phyloP scores from a whole-genome alignment of 179 eudicot genomes.

The Heliamphora pulchella region DNA sequence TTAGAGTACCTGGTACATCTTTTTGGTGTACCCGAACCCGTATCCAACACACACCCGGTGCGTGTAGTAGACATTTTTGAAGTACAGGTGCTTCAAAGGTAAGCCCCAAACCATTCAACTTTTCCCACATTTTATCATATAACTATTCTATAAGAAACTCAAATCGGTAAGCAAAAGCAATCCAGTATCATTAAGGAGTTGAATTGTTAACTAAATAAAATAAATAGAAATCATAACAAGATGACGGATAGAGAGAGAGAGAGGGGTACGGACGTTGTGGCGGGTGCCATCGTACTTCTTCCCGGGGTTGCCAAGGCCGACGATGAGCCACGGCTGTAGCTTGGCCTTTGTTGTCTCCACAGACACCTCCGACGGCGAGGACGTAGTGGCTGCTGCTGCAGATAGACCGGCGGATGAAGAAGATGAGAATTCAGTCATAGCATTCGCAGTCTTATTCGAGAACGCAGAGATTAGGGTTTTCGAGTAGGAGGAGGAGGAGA shows the following conservation, averaged over 20 bases:
- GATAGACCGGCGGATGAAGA: slow-evolving; percentile 7
- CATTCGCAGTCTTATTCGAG: neutral
- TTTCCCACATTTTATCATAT: neutral
- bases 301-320: slow-evolving; percentile 86
- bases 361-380: slow-evolving; percentile 17
- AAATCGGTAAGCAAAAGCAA: neutral
- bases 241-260: neutral
- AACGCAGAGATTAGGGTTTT: slow-evolving; percentile 17
- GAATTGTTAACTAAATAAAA: neutral
- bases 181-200: neutral
- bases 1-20: no score
- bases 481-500: neutral
- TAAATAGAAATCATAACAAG: neutral
- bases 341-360: slow-evolving; percentile 27
- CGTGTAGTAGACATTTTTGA: no score
- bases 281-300: slow-evolving; percentile 59
- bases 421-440: slow-evolving; percentile 15
- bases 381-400: slow-evolving; percentile 9
- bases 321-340: slow-evolving; percentile 71
- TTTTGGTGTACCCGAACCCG: no score
- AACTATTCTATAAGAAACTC: neutral
- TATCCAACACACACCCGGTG: no score
- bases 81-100: no score
- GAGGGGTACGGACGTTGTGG: slow-evolving; percentile 46
- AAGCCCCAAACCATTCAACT: neutral